These are phyloP conservation scores for Cyclostephanos tholiformis DNA, from an alignment of 108 stramenopile species.

Conservation along the genomic window DNA sequence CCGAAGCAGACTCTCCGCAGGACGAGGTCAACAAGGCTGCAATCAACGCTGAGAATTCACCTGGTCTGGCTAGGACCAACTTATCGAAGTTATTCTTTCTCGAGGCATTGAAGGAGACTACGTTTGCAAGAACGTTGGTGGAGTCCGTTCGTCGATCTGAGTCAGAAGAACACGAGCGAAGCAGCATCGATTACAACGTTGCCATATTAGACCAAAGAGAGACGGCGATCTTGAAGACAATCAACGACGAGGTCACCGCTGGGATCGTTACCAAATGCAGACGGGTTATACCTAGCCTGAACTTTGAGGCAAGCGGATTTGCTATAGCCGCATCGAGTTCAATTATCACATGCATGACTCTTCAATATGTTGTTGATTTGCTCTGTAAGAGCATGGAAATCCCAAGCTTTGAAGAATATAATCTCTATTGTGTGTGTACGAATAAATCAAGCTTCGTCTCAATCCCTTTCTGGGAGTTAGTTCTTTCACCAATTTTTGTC, in stretches of 20 bases:
- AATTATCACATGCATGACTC: neutral
- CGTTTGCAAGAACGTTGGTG: neutral
- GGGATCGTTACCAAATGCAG: constrained; percentile 8
- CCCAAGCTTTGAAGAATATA: neutral
- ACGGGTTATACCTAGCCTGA: neutral
- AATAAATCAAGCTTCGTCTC: constrained; percentile 11
- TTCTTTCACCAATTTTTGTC: neutral
- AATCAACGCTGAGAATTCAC: neutral
- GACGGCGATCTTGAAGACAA: constrained; percentile 5
- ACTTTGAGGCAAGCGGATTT: neutral
- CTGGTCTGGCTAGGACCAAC: neutral
- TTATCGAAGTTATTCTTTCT: constrained; percentile 5
- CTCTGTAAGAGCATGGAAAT: neutral
- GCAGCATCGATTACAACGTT: neutral
- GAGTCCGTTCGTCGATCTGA: neutral
- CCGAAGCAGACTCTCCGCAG: neutral
- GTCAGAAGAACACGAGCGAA: neutral
- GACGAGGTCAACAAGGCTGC: neutral
- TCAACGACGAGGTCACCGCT: constrained; percentile 10
- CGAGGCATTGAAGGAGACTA: constrained; percentile 6
- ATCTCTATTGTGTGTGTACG: constrained; percentile 19
- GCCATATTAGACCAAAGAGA: neutral
- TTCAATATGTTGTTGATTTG: neutral
- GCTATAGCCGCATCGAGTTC: neutral
- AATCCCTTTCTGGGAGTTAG: constrained; percentile 24